Conservation (phyloP, 1,284 basidiomycete genomes). For the Porogramme epimiltina region DNA sequence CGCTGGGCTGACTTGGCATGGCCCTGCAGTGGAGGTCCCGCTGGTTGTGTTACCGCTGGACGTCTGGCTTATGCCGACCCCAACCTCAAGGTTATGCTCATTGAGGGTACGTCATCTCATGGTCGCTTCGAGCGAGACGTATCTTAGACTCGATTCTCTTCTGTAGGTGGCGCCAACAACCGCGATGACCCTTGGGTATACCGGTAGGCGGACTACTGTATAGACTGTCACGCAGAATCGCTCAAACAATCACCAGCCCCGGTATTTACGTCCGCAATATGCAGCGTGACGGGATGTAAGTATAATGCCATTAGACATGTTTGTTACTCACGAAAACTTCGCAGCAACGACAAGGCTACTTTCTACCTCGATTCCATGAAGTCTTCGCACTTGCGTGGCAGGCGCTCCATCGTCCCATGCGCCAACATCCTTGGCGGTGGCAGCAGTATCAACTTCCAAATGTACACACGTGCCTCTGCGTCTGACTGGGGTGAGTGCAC, state of each 20-base stretch:
- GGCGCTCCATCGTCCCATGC: slow-evolving; percentile 70
- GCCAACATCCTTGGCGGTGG: slow-evolving; percentile 64
- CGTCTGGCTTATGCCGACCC: slow-evolving; percentile 72
- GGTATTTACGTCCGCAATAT: slow-evolving; percentile 72
- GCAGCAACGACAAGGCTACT: slow-evolving; percentile 71
- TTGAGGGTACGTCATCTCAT: slow-evolving; percentile 51
- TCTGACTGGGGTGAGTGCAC: slow-evolving; percentile 64
- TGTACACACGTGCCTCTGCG: slow-evolving; percentile 72
- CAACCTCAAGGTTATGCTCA: slow-evolving; percentile 72
- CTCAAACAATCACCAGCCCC: slow-evolving; percentile 39
- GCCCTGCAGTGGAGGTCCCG: slow-evolving; percentile 61
- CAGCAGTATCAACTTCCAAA: slow-evolving; percentile 71
- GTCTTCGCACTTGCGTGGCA: slow-evolving; percentile 60
- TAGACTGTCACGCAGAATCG: neutral
- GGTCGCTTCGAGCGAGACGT: neutral
- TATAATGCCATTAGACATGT: neutral
- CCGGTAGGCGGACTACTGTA: slow-evolving; percentile 36
- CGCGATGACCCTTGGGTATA: slow-evolving; percentile 77
- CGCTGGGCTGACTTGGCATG: slow-evolving; percentile 30
- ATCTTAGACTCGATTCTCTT: too few species aligned
- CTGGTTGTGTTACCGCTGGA: slow-evolving; percentile 69
- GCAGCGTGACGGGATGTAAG: slow-evolving; percentile 68
- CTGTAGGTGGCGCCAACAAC: slow-evolving; percentile 71
- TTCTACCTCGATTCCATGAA: slow-evolving; percentile 66
- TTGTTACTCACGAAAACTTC: neutral